A percentile compares a stretch with the other conserved stretches of the same genome.
phyloP scores from a whole-genome alignment of 2,329 filamentous ascomycete genomes.

The Cercospora beticola region DNA sequence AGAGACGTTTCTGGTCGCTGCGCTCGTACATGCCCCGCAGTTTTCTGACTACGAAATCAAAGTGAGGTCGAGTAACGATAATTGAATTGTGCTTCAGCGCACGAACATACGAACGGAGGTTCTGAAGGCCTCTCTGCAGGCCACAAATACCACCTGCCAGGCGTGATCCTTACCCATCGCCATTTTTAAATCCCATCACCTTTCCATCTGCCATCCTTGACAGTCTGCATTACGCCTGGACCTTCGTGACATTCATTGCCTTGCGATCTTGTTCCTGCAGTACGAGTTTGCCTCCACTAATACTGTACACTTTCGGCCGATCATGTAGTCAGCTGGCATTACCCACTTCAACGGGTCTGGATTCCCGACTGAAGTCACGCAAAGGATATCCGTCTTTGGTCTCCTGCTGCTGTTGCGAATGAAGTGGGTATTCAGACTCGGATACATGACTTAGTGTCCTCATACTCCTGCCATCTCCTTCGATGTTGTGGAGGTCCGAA shows the following conservation, averaged over 20 bases:
- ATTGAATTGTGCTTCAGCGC: no score
- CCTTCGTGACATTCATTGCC: not conserved
- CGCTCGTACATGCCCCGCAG: no score
- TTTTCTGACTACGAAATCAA: no score
- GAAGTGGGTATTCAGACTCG: constrained; percentile 9
- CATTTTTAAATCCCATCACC: no score
- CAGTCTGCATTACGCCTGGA: not conserved
- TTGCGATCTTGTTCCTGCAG: not conserved
- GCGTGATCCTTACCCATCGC: no score
- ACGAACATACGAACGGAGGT: no score
- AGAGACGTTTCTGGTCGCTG: no score
- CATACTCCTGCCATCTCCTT: constrained; percentile 7
- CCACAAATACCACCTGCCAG: no score
- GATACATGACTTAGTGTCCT: constrained; percentile 11
- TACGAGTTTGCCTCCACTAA: constrained; percentile 3
- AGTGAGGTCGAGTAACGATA: no score
- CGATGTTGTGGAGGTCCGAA: constrained; percentile 4
- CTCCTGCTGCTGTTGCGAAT: constrained; percentile 6
- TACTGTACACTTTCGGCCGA: constrained; percentile 8
- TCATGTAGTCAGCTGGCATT: constrained; percentile 10
- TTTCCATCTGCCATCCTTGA: not conserved
- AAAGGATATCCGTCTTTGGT: constrained; percentile 13
- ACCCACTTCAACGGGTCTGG: not conserved
- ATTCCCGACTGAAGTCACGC: constrained; percentile 11
- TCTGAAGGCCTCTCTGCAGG: no score